Evolutionary conservation across 306 rosid species (phyloP).

Genomic region (Lotus japonicus): DNA sequence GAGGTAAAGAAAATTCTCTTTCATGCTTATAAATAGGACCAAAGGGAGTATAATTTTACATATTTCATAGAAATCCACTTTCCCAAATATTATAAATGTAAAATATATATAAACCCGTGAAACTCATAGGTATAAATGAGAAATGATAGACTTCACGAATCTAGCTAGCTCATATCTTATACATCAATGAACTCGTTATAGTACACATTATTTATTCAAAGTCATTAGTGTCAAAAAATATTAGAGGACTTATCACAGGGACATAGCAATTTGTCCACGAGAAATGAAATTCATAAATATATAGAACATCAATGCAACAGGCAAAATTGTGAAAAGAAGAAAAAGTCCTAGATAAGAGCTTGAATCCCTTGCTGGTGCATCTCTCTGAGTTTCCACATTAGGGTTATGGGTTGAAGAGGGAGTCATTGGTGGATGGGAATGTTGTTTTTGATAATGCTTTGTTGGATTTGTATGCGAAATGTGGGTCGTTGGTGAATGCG

Average conservation of each 20-base stretch:
- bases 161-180: background rate
- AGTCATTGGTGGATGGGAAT: conserved; percentile 25
- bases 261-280: background rate
- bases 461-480: conserved; percentile 45
- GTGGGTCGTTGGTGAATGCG: conserved; percentile 30
- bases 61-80: too few relatives aligned
- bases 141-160: too few relatives aligned
- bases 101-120: too few relatives aligned
- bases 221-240: background rate
- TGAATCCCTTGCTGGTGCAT: conserved; percentile 71
- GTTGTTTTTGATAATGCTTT: conserved; percentile 44
- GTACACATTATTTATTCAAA: background rate
- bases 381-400: conserved; percentile 87
- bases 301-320: conserved; percentile 13
- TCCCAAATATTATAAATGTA: too few relatives aligned
- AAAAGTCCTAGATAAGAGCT: conserved; percentile 61
- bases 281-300: background rate
- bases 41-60: too few relatives aligned
- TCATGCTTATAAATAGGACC: too few relatives aligned
- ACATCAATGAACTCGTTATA: conserved; percentile 14
- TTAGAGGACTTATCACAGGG: too few relatives aligned
- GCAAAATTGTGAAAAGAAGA: background rate
- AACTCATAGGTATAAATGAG: too few relatives aligned
- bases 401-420: conserved; percentile 44
- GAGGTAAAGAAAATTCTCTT: too few relatives aligned